Conservation (phyloP, 352 stramenopile genomes). For the Phytophthora cryptogea region DNA sequence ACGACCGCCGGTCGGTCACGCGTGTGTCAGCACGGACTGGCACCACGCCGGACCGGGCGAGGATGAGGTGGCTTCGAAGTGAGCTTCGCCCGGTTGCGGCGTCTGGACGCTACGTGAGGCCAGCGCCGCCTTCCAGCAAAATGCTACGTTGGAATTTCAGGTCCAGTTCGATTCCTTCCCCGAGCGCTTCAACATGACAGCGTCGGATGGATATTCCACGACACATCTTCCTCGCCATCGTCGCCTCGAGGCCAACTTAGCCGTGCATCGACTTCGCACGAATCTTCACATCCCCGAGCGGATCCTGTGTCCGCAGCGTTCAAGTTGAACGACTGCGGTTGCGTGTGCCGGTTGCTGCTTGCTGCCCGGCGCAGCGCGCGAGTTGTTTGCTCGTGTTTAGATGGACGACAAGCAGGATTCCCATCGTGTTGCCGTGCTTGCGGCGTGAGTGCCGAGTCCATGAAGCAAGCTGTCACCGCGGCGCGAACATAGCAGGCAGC, state of each 20-base stretch:
- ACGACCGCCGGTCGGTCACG: too few relatives aligned
- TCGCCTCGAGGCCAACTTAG: not conserved
- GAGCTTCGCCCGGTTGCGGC: not conserved
- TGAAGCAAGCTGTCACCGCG: slow-evolving; percentile 17
- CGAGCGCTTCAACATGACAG: slow-evolving; percentile 1
- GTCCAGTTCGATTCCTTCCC: not conserved
- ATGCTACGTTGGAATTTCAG: slow-evolving; percentile 2
- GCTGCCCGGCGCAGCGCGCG: slow-evolving; percentile 8
- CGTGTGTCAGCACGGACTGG: not conserved
- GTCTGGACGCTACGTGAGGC: slow-evolving; percentile 6
- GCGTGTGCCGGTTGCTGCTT: not conserved
- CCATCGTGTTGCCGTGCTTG: not conserved
- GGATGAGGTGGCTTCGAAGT: not conserved
- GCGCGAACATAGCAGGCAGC: slow-evolving; percentile 1
- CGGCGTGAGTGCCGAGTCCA: slow-evolving; percentile 11
- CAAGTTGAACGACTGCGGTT: slow-evolving; percentile 15
- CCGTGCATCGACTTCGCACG: not conserved
- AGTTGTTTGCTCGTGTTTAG: slow-evolving; percentile 11
- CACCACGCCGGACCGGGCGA: not conserved
- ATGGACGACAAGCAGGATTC: slow-evolving; percentile 7
- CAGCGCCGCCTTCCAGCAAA: not conserved
- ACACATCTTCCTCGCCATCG: not conserved
- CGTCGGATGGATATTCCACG: slow-evolving; percentile 1
- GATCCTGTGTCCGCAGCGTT: slow-evolving; percentile 3
- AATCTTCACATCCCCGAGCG: slow-evolving; percentile 6